Conservation (phyloP, 2,329 filamentous ascomycete genomes). For the Ascocoryne sarcoides region DNA sequence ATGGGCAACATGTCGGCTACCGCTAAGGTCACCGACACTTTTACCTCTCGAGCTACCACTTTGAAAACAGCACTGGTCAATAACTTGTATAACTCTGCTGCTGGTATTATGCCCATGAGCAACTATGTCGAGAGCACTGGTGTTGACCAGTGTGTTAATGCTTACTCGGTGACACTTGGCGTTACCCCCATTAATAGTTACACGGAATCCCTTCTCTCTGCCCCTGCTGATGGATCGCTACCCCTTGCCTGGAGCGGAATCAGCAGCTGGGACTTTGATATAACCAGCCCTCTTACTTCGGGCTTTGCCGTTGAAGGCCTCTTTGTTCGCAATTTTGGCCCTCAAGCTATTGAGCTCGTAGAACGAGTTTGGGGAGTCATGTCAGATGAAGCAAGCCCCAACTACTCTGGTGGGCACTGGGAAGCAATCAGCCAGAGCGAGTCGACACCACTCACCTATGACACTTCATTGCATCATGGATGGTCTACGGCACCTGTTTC, state of each 20-base stretch:
- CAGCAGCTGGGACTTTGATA: slow-evolving; percentile 11
- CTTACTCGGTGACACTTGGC: slow-evolving; percentile 13
- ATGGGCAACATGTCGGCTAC: slow-evolving; percentile 14
- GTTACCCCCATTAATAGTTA: slow-evolving; percentile 7
- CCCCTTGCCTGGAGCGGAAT: slow-evolving; percentile 13
- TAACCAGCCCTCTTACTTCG: slow-evolving; percentile 18
- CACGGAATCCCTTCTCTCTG: slow-evolving; percentile 3
- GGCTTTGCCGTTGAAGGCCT: slow-evolving; percentile 17
- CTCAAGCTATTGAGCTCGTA: slow-evolving; percentile 10
- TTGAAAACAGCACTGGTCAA: slow-evolving; percentile 12
- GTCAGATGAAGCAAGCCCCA: slow-evolving; percentile 11
- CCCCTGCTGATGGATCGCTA: slow-evolving; percentile 5
- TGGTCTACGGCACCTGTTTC: slow-evolving; percentile 19
- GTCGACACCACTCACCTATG: slow-evolving; percentile 6
- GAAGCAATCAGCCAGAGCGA: slow-evolving; percentile 17
- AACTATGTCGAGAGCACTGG: slow-evolving; percentile 8
- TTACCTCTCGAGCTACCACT: slow-evolving; percentile 4
- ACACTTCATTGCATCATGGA: slow-evolving; percentile 20
- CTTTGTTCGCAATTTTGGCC: slow-evolving; percentile 7
- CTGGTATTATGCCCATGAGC: slow-evolving; percentile 14
- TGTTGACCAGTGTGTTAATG: slow-evolving; percentile 17
- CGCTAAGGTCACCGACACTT: slow-evolving; percentile 4
- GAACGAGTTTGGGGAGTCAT: slow-evolving; percentile 18
- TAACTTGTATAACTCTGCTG: slow-evolving; percentile 14
- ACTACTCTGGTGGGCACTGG: slow-evolving; percentile 21